A percentile compares a stretch with the other conserved stretches of the same genome.
These are phyloP conservation scores for Saccharomycopsis capsularis DNA, from an alignment of 805 yeast genomes.

Conservation along the genomic window DNA sequence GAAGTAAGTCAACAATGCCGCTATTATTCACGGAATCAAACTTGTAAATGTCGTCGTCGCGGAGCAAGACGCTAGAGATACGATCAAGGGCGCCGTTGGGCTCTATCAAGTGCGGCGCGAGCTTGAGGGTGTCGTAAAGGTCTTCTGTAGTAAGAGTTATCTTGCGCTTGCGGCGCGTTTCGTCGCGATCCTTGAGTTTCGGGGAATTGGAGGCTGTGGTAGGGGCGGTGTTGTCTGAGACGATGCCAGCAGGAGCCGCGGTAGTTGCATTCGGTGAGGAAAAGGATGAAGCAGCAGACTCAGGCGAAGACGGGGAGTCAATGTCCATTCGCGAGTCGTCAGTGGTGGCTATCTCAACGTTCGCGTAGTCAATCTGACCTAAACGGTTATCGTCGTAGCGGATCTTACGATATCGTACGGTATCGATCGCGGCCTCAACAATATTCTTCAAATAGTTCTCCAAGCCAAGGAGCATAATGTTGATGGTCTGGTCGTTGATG, in stretches of 20 bases:
- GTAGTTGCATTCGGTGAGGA: neutral
- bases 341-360: neutral
- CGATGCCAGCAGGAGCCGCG: neutral
- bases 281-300: neutral
- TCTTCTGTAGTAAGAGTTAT: constrained; percentile 58
- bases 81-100: constrained; percentile 55
- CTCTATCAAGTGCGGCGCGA: constrained; percentile 62
- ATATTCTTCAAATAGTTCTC: constrained; percentile 73
- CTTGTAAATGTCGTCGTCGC: constrained; percentile 47
- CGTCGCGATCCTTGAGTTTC: constrained; percentile 3
- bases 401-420: constrained; percentile 53
- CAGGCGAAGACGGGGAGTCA: neutral
- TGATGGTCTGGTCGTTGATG: constrained; percentile 71
- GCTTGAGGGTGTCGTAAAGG: constrained; percentile 52
- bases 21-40: constrained; percentile 24
- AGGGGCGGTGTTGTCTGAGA: constrained; percentile 2
- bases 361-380: neutral
- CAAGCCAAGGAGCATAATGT: constrained; percentile 69
- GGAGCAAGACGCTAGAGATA: constrained; percentile 41
- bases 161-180: constrained; percentile 24
- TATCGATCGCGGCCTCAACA: constrained; percentile 67
- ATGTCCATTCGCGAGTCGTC: neutral
- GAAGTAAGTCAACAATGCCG: constrained; percentile 27
- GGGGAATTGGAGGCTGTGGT: constrained; percentile 20
- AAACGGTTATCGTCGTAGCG: constrained; percentile 32